phyloP scores from a whole-genome alignment of 2,329 filamentous ascomycete genomes.

The Pestalotiopsis sp. region DNA sequence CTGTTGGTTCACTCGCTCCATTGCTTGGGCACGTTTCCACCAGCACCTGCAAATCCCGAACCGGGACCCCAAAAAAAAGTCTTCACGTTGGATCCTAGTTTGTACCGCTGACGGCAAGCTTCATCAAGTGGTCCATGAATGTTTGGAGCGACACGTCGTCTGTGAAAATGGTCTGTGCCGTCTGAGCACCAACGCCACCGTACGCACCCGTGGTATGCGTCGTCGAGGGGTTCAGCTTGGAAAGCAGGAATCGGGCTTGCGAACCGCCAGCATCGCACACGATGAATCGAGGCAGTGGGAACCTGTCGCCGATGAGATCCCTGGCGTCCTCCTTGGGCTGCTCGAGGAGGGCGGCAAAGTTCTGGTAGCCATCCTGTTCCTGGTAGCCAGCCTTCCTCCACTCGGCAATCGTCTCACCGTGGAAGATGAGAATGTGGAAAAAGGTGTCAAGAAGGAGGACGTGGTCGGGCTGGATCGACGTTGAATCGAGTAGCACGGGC shows the following conservation, averaged over 20 bases:
- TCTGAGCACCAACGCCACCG: constrained; percentile 80
- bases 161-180: constrained; percentile 97
- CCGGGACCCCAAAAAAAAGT: not conserved
- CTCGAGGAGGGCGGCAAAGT: constrained; percentile 84
- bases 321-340: constrained; percentile 96
- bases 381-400: constrained; percentile 99
- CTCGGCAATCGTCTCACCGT: constrained; percentile 95
- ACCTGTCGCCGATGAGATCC: constrained; percentile 94
- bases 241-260: constrained; percentile 93
- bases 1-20: not conserved
- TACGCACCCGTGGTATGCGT: constrained; percentile 94
- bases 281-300: constrained; percentile 97
- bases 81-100: constrained; percentile 25
- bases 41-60: not conserved
- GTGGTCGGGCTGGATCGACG: constrained; percentile 91
- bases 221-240: constrained; percentile 95
- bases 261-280: constrained; percentile 98
- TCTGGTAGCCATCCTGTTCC: constrained; percentile 97
- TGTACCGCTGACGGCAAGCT: constrained; percentile 67
- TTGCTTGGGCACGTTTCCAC: not conserved
- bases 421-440: constrained; percentile 99
- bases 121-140: constrained; percentile 99
- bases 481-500: constrained; percentile 93
- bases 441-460: constrained; percentile 96
- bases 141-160: constrained; percentile 97